These are phyloP conservation scores for Skeletonema tropicum DNA, from an alignment of 108 stramenopile species.

Conservation along the genomic window DNA sequence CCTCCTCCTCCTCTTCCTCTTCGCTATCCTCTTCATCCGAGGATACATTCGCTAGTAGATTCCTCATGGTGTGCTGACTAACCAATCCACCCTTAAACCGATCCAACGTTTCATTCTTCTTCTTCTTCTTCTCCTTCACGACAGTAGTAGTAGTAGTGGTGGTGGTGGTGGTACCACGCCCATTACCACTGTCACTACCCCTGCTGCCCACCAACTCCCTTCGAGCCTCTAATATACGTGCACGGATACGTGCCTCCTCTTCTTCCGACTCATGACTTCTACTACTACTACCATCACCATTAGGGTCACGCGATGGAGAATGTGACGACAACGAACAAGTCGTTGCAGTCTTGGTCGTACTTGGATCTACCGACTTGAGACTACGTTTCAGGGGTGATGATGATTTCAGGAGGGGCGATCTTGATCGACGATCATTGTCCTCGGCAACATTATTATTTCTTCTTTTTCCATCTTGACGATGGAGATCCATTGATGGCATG, in stretches of 20 bases:
- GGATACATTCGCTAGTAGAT: background rate
- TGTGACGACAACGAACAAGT: background rate
- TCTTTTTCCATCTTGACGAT: background rate
- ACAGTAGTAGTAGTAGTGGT: background rate
- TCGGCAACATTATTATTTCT: no score
- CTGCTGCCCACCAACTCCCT: background rate
- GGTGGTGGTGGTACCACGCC: background rate
- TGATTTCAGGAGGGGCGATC: background rate
- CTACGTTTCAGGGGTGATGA: background rate
- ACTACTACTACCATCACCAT: background rate
- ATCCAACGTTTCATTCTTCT: background rate
- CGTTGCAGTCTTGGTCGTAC: conserved; percentile 1
- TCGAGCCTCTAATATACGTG: no score
- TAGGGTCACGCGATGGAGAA: background rate
- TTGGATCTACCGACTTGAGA: background rate
- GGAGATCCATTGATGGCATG: background rate
- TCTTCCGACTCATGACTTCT: background rate
- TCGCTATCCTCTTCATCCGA: background rate
- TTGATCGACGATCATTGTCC: background rate
- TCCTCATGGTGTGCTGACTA: background rate
- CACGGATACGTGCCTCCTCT: background rate
- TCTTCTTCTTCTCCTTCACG: background rate
- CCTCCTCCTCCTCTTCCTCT: background rate
- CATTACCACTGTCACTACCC: background rate
- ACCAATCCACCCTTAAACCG: background rate